Evolutionary conservation across 495 filamentous ascomycete genomes (phyloP).

Genomic region (Durotheca rogersii): DNA sequence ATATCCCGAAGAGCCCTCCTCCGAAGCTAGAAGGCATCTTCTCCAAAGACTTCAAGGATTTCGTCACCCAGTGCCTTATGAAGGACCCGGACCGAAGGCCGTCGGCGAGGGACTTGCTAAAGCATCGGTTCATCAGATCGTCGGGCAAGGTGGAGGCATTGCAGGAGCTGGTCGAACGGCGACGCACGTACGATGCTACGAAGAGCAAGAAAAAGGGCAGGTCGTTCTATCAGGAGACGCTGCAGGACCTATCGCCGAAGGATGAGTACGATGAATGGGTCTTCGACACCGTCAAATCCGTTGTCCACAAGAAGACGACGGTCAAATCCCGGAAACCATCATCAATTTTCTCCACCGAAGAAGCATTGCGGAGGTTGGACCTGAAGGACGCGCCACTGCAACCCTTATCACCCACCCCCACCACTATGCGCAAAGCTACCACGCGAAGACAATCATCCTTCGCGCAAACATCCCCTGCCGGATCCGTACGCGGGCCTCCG

Average conservation of each 20-base stretch:
- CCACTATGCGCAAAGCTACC: conserved; percentile 53
- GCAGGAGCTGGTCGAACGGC: conserved; percentile 83
- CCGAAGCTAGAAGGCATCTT: conserved; percentile 85
- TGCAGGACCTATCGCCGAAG: conserved; percentile 69
- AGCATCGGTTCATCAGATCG: conserved; percentile 82
- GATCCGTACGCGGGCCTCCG: conserved; percentile 50
- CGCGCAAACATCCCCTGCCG: conserved; percentile 44
- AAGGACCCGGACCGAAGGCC: conserved; percentile 85
- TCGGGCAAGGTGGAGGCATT: conserved; percentile 82
- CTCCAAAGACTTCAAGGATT: conserved; percentile 90
- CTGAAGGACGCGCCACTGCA: conserved; percentile 58
- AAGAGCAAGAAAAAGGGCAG: conserved; percentile 58
- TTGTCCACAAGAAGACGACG: conserved; percentile 43
- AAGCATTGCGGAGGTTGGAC: conserved; percentile 60
- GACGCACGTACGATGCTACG: conserved; percentile 73
- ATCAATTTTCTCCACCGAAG: conserved; percentile 51
- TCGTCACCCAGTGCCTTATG: conserved; percentile 82
- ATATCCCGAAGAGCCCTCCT: conserved; percentile 89
- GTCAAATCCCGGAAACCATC: conserved; percentile 56
- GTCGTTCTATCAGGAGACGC: conserved; percentile 89
- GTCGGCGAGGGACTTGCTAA: conserved; percentile 83
- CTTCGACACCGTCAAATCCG: conserved; percentile 90
- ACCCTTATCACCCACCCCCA: conserved; percentile 47
- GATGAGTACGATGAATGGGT: conserved; percentile 87
- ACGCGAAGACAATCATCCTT: conserved; percentile 56